Conservation (phyloP, 257 asterid genomes). For the Fraxinus pennsylvanica region DNA sequence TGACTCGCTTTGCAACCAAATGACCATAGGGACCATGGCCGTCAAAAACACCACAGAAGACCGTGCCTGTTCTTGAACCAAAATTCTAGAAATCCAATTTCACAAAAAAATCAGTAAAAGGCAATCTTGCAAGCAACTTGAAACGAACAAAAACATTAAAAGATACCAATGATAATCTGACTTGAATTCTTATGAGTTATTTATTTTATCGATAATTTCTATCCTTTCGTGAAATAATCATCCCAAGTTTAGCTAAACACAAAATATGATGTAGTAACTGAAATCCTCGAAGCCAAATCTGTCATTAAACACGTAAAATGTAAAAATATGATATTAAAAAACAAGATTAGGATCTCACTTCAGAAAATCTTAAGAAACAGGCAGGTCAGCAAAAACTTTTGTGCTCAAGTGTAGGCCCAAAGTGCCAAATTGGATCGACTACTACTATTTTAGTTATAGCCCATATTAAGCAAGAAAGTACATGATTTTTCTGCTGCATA, state of each 20-base stretch:
- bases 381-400: not conserved
- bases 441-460: not conserved
- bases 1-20: constrained; percentile 85
- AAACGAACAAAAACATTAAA: constrained; percentile 4
- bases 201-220: not conserved
- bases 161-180: not conserved
- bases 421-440: not conserved
- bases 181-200: not conserved
- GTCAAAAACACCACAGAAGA: constrained; percentile 94
- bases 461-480: not conserved
- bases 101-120: constrained; percentile 23
- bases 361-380: not conserved
- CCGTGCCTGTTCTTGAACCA: constrained; percentile 78
- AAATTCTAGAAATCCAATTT: constrained; percentile 68
- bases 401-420: not conserved
- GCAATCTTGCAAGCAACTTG: constrained; percentile 14
- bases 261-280: not conserved
- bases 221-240: not conserved
- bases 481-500: not conserved
- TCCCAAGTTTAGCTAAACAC: not conserved
- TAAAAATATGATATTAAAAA: not conserved
- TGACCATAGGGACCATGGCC: constrained; percentile 97
- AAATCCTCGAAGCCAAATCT: not conserved
- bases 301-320: not conserved
- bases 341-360: not conserved